Conservation (phyloP, 768 basidiomycete species). For the Nidularia pulvinata region DNA sequence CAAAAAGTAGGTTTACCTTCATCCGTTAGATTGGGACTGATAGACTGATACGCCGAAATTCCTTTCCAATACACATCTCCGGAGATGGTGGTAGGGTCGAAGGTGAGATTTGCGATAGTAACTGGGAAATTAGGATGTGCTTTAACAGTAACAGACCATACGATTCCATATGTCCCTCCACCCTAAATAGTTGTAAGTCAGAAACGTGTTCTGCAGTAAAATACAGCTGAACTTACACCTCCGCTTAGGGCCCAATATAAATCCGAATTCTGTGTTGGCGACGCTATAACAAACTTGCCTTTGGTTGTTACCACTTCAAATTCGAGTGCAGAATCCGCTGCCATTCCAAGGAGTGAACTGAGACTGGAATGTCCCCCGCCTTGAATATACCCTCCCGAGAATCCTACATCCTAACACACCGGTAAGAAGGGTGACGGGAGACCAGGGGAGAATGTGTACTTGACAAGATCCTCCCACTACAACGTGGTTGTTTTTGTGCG, state of each 20-base stretch:
- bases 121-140: conserved; percentile 7
- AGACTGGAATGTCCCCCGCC: conserved; percentile 20
- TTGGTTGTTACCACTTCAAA: conserved; percentile 38
- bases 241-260: conserved; percentile 37
- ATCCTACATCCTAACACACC: conserved; percentile 23
- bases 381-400: conserved; percentile 32
- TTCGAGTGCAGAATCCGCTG: conserved; percentile 21
- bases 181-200: neutral
- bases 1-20: neutral
- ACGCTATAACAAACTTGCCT: conserved; percentile 25
- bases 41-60: neutral
- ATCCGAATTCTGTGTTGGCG: conserved; percentile 29
- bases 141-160: conserved; percentile 14
- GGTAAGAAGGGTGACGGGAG: neutral
- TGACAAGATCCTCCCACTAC: neutral
- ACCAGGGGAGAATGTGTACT: neutral
- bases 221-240: conserved; percentile 10
- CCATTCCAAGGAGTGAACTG: conserved; percentile 12
- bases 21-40: neutral
- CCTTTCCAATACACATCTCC: neutral
- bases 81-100: neutral
- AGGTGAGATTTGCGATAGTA: neutral
- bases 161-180: conserved; percentile 9
- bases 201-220: neutral
- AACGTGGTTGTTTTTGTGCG: neutral